These are phyloP conservation scores for Sugiyamaella boreocaroliniensis DNA, from an alignment of 805 yeast species.

Conservation along the genomic window DNA sequence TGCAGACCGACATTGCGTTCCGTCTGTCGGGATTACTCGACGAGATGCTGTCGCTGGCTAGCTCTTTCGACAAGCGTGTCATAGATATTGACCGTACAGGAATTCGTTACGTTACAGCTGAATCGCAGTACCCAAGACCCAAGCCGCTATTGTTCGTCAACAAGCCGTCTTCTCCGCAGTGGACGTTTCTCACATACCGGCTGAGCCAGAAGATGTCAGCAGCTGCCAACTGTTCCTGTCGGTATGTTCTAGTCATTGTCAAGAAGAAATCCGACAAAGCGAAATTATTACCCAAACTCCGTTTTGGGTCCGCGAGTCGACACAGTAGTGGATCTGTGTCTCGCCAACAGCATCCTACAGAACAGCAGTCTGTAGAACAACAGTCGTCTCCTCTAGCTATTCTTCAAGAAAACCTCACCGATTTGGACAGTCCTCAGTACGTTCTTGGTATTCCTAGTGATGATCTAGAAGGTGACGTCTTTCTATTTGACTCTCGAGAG, in stretches of 20 bases:
- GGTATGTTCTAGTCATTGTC: not conserved
- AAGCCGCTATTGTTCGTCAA: not conserved
- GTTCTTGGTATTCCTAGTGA: constrained; percentile 2
- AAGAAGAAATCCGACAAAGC: not conserved
- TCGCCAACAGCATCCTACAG: not conserved
- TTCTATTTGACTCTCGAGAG: constrained; percentile 4
- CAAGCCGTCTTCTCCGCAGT: not conserved
- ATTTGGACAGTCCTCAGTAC: not conserved
- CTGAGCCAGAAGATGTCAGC: not conserved
- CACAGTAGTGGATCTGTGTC: not conserved
- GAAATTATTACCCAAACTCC: not conserved
- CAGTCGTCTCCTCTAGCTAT: not conserved
- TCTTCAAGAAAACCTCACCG: not conserved
- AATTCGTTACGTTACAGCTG: not conserved
- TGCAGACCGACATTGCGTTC: constrained; percentile 12
- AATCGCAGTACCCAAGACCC: not conserved
- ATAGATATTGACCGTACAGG: not conserved
- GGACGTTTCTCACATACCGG: not conserved
- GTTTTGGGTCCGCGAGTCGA: not conserved
- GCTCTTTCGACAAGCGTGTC: not conserved
- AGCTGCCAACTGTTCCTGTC: not conserved
- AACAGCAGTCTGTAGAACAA: too few relatives aligned
- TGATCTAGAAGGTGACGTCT: constrained; percentile 1
- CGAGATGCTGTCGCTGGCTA: not conserved
- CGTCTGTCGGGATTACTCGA: not conserved